These are phyloP conservation scores for Botryotinia calthae DNA, from an alignment of 2,329 filamentous ascomycete species.

Conservation along the genomic window DNA sequence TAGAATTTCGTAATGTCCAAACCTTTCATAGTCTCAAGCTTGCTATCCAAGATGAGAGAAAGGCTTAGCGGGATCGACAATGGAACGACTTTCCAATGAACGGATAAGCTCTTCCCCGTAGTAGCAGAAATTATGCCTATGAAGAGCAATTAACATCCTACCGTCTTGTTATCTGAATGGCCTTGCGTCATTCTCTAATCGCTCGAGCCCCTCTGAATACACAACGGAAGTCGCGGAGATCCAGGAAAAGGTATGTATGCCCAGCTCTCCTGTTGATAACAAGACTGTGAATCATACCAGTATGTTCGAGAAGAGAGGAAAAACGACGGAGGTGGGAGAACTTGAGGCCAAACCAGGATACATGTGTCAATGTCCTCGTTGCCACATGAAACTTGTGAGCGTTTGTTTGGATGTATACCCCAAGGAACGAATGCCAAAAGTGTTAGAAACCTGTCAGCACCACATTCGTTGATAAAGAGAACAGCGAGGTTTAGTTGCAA, in stretches of 20 bases:
- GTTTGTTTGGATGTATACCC: not conserved
- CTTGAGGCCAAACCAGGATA: not conserved
- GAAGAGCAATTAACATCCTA: not conserved
- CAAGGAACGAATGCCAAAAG: not conserved
- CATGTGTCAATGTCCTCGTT: not conserved
- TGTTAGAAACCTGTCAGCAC: not conserved
- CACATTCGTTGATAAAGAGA: not conserved
- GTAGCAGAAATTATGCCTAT: no score
- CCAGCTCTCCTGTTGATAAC: not conserved
- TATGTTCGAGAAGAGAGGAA: not conserved
- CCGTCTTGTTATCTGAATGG: not conserved
- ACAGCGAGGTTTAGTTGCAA: not conserved
- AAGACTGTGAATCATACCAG: not conserved
- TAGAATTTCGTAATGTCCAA: conserved; percentile 32
- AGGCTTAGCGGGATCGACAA: conserved; percentile 20
- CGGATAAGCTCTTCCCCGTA: not conserved
- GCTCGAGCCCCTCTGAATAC: no score
- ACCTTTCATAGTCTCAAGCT: conserved; percentile 28
- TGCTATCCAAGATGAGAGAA: conserved; percentile 30
- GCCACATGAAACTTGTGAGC: no score
- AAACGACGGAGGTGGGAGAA: not conserved
- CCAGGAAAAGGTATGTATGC: not conserved
- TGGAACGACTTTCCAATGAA: conserved; percentile 7
- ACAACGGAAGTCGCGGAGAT: not conserved
- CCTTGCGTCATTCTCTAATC: not conserved